Conservation (phyloP, 306 rosid genomes). For the Cicer arietinum region DNA sequence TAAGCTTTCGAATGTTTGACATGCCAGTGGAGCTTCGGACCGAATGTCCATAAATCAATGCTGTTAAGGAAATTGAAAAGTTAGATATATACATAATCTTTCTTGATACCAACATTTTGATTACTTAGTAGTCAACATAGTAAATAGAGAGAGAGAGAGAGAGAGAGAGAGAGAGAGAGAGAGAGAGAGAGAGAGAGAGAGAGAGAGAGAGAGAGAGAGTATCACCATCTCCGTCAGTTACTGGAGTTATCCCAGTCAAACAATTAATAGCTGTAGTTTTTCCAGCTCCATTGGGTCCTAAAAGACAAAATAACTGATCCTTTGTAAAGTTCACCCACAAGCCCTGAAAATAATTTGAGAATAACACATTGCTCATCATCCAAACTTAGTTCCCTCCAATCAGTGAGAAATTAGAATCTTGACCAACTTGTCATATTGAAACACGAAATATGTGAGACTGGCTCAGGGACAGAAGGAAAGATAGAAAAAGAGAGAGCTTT, state of each 20-base stretch:
- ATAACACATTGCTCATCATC: conserved; percentile 31
- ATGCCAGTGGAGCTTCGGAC: conserved; percentile 72
- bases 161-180: conserved; percentile 32
- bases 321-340: conserved; percentile 81
- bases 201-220: conserved; percentile 24
- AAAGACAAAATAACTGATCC: conserved; percentile 89
- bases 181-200: conserved; percentile 32
- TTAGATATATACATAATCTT: conserved; percentile 15
- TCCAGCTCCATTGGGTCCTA: conserved; percentile 97
- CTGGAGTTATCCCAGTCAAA: conserved; percentile 88
- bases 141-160: conserved; percentile 21
- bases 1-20: conserved; percentile 72
- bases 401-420: conserved; percentile 17
- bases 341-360: conserved; percentile 66
- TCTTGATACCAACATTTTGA: conserved; percentile 28
- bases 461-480: no score
- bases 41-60: conserved; percentile 77
- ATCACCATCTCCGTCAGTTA: conserved; percentile 86
- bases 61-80: conserved; percentile 53
- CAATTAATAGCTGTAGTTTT: conserved; percentile 89
- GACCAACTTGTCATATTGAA: conserved; percentile 5
- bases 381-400: background rate
- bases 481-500: no score
- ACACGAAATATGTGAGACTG: conserved; percentile 19
- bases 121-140: conserved; percentile 18